Evolutionary conservation across 2,329 filamentous ascomycete species (phyloP).

Genomic region (Raffaelea ambrosiae): DNA sequence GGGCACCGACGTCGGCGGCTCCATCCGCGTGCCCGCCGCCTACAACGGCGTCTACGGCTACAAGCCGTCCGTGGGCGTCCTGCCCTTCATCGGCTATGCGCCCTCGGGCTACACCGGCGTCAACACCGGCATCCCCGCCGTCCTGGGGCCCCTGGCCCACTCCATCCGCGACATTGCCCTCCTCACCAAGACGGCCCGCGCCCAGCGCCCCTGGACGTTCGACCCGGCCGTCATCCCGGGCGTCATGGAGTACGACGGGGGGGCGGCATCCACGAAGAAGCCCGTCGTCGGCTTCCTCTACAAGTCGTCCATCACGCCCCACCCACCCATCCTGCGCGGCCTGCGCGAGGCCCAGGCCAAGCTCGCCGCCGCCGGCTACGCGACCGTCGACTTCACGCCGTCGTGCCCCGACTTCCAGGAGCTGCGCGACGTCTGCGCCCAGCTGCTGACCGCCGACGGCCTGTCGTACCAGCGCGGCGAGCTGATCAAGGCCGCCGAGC

Average conservation of each 20-base stretch:
- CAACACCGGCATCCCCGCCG: constrained; percentile 11
- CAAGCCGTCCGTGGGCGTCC: constrained; percentile 16
- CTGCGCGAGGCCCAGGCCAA: constrained; percentile 6
- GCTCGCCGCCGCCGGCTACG: constrained; percentile 8
- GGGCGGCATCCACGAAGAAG: background rate
- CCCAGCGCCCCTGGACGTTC: constrained; percentile 8
- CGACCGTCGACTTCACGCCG: constrained; percentile 11
- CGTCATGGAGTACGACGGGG: constrained; percentile 5
- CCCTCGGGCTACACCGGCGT: constrained; percentile 10
- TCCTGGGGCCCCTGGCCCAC: constrained; percentile 8
- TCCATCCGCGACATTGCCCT: constrained; percentile 8
- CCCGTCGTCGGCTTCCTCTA: constrained; percentile 8
- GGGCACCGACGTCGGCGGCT: constrained; percentile 24
- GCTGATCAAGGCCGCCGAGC: constrained; percentile 11
- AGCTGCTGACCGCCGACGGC: constrained; percentile 9
- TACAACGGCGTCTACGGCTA: constrained; percentile 24
- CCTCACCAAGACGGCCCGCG: constrained; percentile 7
- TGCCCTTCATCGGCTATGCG: constrained; percentile 13
- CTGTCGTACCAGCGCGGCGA: constrained; percentile 11
- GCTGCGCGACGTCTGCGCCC: constrained; percentile 9
- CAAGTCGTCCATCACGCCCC: constrained; percentile 7
- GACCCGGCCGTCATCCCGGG: constrained; percentile 8
- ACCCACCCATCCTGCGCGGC: constrained; percentile 8
- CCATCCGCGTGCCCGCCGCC: constrained; percentile 19
- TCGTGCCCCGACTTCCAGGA: constrained; percentile 11